phyloP scores from a whole-genome alignment of 169 alveolate species.

The Plasmodium adleri region DNA sequence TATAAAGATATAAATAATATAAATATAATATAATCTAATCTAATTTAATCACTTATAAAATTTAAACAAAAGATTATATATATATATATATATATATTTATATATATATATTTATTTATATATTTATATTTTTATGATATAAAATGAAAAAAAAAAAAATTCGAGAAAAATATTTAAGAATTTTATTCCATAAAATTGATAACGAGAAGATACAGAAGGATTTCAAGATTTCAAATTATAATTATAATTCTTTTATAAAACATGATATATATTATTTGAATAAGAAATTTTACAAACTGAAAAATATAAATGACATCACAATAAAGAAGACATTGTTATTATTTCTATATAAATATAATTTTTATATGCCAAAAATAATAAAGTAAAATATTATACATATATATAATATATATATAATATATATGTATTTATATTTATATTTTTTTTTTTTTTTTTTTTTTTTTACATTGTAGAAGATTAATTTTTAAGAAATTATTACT shows the following conservation, averaged over 20 bases:
- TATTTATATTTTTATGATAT: background rate
- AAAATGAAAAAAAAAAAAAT: constrained; percentile 42
- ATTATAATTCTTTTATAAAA: constrained; percentile 14
- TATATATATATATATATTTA: background rate
- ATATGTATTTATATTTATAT: background rate
- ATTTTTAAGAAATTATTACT: constrained; percentile 62
- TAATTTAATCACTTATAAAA: too few relatives aligned
- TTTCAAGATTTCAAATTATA: constrained; percentile 7
- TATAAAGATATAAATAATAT: too few relatives aligned
- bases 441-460: background rate
- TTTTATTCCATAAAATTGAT: constrained; percentile 31
- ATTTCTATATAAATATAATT: constrained; percentile 30
- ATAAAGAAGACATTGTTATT: constrained; percentile 31
- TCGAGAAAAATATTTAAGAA: constrained; percentile 40
- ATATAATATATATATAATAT: background rate
- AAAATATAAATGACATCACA: constrained; percentile 21
- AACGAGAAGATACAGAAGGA: constrained; percentile 13
- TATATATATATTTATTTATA: background rate
- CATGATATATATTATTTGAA: constrained; percentile 42
- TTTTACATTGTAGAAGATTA: constrained; percentile 24
- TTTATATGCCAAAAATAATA: constrained; percentile 54
- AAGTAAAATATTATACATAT: constrained; percentile 7
- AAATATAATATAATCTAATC: too few relatives aligned
- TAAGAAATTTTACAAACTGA: constrained; percentile 34
- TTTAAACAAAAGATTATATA: background rate